Evolutionary conservation across 352 stramenopile species (phyloP).

Genomic region (Globisporangium middletonii): DNA sequence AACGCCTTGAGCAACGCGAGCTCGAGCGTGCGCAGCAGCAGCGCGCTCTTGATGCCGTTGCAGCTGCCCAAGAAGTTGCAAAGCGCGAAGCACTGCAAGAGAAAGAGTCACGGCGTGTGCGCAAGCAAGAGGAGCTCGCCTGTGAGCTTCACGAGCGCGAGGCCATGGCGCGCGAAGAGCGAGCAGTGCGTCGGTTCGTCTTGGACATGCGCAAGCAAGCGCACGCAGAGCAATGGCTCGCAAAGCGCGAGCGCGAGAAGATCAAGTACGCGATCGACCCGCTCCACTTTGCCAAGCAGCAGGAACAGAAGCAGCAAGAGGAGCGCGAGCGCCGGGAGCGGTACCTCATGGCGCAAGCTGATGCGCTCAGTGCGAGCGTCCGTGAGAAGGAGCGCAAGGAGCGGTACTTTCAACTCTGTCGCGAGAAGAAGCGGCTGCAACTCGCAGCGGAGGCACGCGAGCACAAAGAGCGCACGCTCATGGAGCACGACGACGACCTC

Average conservation of each 20-base stretch:
- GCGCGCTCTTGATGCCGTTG: conserved; percentile 2
- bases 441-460: conserved; percentile 25
- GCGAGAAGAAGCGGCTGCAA: conserved; percentile 24
- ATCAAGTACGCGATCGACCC: conserved; percentile 46
- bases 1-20: conserved; percentile 16
- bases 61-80: conserved; percentile 7
- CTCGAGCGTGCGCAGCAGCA: conserved; percentile 16
- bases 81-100: conserved; percentile 16
- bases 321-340: conserved; percentile 50
- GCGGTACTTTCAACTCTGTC: conserved; percentile 33
- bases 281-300: conserved; percentile 40
- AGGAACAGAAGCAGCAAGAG: conserved; percentile 29
- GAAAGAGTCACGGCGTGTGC: conserved; percentile 22
- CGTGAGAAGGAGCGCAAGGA: conserved; percentile 33
- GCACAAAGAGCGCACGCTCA: conserved; percentile 23
- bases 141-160: conserved; percentile 25
- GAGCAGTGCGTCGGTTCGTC: conserved; percentile 23
- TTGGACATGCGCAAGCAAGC: conserved; percentile 33
- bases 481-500: conserved; percentile 40
- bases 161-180: conserved; percentile 37
- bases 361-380: conserved; percentile 18
- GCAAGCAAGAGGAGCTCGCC: conserved; percentile 33
- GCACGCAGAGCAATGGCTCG: conserved; percentile 31
- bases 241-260: conserved; percentile 42
- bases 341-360: conserved; percentile 37